Percentiles rank a stretch among this genome's conserved stretches.
These are phyloP conservation scores for Sclerotinia subarctica DNA, from an alignment of 2,329 filamentous ascomycete genomes.

Conservation along the genomic window DNA sequence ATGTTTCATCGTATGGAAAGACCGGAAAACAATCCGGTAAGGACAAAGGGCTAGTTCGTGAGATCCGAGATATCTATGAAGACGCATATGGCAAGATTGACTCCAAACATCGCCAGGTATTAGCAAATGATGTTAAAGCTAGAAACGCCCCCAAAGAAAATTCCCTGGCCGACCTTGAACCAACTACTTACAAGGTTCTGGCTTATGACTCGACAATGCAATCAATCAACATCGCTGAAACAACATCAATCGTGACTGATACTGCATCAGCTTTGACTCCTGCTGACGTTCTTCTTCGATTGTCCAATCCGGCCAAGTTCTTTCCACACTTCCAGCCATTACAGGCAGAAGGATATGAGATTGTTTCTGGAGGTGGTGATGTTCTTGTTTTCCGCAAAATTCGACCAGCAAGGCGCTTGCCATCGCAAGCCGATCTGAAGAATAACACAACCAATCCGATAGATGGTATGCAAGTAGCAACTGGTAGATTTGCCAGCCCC, in stretches of 20 bases:
- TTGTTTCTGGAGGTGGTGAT: conserved; percentile 60
- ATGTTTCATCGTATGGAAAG: conserved; percentile 23
- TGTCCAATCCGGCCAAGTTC: conserved; percentile 63
- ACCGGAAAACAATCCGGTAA: conserved; percentile 18
- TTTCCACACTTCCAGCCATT: conserved; percentile 59
- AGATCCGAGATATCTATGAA: conserved; percentile 45
- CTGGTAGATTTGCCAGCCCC: conserved; percentile 60
- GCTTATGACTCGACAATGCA: conserved; percentile 61
- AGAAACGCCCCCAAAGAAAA: background rate
- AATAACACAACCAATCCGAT: conserved; percentile 51
- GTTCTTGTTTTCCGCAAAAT: conserved; percentile 66
- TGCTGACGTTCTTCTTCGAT: conserved; percentile 55
- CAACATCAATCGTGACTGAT: conserved; percentile 52
- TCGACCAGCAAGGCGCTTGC: conserved; percentile 37
- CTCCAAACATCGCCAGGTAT: conserved; percentile 34
- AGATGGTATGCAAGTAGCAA: conserved; percentile 45
- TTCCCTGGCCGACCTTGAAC: conserved; percentile 20
- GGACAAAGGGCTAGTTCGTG: conserved; percentile 39
- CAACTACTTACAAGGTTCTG: conserved; percentile 59
- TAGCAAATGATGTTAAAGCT: conserved; percentile 7
- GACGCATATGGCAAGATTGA: conserved; percentile 42
- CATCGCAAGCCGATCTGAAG: conserved; percentile 23
- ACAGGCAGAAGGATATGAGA: conserved; percentile 61
- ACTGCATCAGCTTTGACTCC: conserved; percentile 52
- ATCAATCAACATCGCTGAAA: conserved; percentile 57